Evolutionary conservation across 116 monocot genomes (phyloP), one percentile per base, ranked within the genome.

Genomic region (Iris pallida): DNA sequence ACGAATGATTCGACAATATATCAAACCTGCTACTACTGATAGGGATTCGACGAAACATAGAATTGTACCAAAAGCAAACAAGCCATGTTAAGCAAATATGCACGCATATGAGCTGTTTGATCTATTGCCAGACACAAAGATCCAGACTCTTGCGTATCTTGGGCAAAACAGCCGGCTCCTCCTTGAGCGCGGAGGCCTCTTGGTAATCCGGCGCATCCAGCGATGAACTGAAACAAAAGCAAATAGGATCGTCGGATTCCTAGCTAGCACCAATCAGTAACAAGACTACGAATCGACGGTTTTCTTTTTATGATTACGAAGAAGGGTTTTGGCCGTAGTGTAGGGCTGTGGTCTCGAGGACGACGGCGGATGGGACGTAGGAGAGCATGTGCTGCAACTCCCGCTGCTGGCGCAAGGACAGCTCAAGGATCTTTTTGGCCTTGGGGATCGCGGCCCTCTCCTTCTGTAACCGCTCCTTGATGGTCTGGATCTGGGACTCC

Each of bases 311-410:
- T 0, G 66, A 52, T 56, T 69, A 86, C 84, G 66, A 62, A 45
- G 76, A 82, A 71, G 79, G 57, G 17, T 55, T 79, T 7, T 48
- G 65, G 75, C 76, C 74, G n/a, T 30, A 30, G 30, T 30, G 3
- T 30, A 30, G 30, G 30, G 30, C 65, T 7, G 56, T 4, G 61
- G 40, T 79, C 45, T 81, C 77, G 9, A 47, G 62, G 78, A 86
- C 79, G 18, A 59, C 80, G 18, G 62, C 80, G 7, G 80, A 53
- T 5, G 96, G 96, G 62, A 89, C 40, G 68, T 87, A 78, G 2
- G 78, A 55, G 16, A 86, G 76, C 89, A 96, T 91, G 63, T 91
- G 88, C 72, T 96, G 76, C 63, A 92, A 71, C 82, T 78, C 89
- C 75, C 47, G 73, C 66, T 96, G 89, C 68, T 91, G 96, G n/a